A percentile compares a stretch with the other conserved stretches of the same genome.
These are phyloP conservation scores for Xylaria sp. DNA, from an alignment of 2,329 filamentous ascomycete genomes.

Conservation along the genomic window DNA sequence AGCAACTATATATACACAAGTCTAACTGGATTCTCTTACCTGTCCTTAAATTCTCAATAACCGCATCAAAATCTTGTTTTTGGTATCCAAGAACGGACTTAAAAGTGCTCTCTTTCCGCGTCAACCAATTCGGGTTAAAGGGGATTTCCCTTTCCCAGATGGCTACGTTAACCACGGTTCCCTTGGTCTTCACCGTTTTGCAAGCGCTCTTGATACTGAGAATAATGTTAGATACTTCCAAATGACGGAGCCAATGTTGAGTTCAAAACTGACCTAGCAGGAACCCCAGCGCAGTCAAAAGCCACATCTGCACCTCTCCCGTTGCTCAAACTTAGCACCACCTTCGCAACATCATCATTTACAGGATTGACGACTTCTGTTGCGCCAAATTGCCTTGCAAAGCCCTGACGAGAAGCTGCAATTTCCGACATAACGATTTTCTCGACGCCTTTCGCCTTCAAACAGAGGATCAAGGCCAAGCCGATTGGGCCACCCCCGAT, in stretches of 20 bases:
- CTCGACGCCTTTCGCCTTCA: conserved; percentile 21
- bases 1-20: neutral
- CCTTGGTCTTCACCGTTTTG: conserved; percentile 3
- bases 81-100: conserved; percentile 23
- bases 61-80: conserved; percentile 15
- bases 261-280: conserved; percentile 14
- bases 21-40: neutral
- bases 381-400: conserved; percentile 23
- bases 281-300: conserved; percentile 24
- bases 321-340: neutral
- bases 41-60: conserved; percentile 21
- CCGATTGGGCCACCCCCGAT: conserved; percentile 22
- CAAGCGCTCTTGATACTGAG: conserved; percentile 24
- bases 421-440: conserved; percentile 18
- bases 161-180: conserved; percentile 23
- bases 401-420: conserved; percentile 17
- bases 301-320: conserved; percentile 22
- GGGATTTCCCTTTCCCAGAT: conserved; percentile 25
- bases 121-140: conserved; percentile 26
- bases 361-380: conserved; percentile 20
- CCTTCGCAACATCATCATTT: conserved; percentile 8
- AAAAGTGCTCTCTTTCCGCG: conserved; percentile 19
- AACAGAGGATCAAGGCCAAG: conserved; percentile 17
- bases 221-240: neutral
- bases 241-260: neutral